phyloP scores from a whole-genome alignment of 148 eudicot species.

The Rheum nobile region DNA sequence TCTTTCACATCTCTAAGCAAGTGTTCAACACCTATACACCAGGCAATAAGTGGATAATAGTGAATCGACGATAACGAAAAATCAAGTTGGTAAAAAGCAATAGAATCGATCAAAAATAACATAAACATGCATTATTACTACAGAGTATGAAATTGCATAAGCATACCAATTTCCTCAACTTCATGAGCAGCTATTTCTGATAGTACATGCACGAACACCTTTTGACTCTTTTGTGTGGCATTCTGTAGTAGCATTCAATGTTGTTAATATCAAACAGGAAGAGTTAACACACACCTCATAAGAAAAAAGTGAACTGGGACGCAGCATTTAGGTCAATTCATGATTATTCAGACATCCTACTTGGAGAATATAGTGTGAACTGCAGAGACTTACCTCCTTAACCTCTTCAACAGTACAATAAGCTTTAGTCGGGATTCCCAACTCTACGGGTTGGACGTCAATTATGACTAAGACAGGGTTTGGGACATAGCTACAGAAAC shows the following conservation, averaged over 20 bases:
- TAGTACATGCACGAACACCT: conserved; percentile 84
- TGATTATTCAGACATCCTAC: background rate
- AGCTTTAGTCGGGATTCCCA: conserved; percentile 96
- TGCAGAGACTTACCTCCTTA: conserved; percentile 58
- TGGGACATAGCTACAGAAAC: conserved; percentile 62
- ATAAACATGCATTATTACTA: background rate
- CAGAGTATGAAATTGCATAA: background rate
- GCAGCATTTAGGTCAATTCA: background rate
- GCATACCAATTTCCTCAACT: conserved; percentile 92
- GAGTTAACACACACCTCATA: background rate
- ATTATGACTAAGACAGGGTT: conserved; percentile 92
- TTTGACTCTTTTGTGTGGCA: conserved; percentile 96
- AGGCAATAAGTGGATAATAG: background rate
- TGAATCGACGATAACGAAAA: background rate
- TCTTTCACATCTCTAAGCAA: conserved; percentile 97
- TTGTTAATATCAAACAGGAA: background rate
- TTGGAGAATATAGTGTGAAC: background rate
- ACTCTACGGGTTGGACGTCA: conserved; percentile 94
- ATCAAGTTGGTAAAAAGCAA: background rate
- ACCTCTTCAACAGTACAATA: conserved; percentile 98
- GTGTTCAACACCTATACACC: conserved; percentile 80
- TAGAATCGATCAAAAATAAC: background rate
- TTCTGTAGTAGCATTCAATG: conserved; percentile 30
- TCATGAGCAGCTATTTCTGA: conserved; percentile 98
- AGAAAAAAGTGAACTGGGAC: no score